phyloP scores from a whole-genome alignment of 2,329 filamentous ascomycete species.

The Chrysoporthe austroafricana region DNA sequence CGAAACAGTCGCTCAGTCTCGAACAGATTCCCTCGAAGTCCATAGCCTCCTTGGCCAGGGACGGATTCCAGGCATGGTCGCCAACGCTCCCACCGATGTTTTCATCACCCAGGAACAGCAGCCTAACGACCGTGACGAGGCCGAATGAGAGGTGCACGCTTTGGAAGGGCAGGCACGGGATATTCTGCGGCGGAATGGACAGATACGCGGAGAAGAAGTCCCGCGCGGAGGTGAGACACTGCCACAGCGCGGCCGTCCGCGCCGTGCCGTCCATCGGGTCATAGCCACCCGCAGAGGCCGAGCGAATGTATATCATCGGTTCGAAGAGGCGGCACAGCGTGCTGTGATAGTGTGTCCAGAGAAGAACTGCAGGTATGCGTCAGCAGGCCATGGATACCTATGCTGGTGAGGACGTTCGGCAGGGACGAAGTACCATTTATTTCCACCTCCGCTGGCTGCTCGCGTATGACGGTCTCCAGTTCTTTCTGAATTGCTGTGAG shows the following conservation, averaged over 20 bases:
- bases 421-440: constrained; percentile 29
- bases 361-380: constrained; percentile 34
- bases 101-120: constrained; percentile 39
- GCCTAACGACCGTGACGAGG: constrained; percentile 40
- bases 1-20: constrained; percentile 38
- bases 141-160: constrained; percentile 40
- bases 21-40: constrained; percentile 38
- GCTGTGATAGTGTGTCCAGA: constrained; percentile 41
- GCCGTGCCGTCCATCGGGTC: constrained; percentile 33
- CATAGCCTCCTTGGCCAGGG: constrained; percentile 38
- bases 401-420: too few species aligned
- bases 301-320: constrained; percentile 39
- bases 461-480: constrained; percentile 34
- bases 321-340: constrained; percentile 44
- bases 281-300: constrained; percentile 20
- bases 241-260: constrained; percentile 43
- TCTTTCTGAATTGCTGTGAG: constrained; percentile 40
- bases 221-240: constrained; percentile 38
- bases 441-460: constrained; percentile 30
- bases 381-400: not conserved
- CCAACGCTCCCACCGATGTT: not conserved
- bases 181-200: constrained; percentile 33
- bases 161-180: constrained; percentile 39
- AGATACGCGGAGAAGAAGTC: constrained; percentile 36
- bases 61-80: constrained; percentile 43